Evolutionary conservation across 176 grass and related monocot species (phyloP).

Genomic region (Cenchrus purpureus): DNA sequence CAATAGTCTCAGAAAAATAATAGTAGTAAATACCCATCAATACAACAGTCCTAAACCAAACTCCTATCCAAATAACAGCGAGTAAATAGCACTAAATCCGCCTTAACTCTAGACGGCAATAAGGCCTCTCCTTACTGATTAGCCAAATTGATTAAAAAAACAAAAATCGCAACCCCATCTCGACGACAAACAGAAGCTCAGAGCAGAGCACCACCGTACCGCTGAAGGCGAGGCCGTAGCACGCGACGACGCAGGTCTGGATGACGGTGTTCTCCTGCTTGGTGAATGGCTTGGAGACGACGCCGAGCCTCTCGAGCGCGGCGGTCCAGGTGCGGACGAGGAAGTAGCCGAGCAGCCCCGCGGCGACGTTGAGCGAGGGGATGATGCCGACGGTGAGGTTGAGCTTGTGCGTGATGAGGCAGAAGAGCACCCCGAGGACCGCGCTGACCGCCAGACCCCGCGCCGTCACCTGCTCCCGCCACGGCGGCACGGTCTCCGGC

Average conservation of each 20-base stretch:
- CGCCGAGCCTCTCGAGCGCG: slow-evolving; percentile 39
- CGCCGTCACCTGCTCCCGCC: slow-evolving; percentile 72
- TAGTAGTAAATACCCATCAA: neutral
- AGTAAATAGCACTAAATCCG: no score
- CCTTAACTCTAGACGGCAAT: neutral
- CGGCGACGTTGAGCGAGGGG: slow-evolving; percentile 87
- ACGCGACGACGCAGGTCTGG: slow-evolving; percentile 86
- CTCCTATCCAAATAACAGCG: no score
- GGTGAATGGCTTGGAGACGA: slow-evolving; percentile 67
- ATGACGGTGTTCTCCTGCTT: slow-evolving; percentile 95
- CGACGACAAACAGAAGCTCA: no score
- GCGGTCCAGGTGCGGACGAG: slow-evolving; percentile 50
- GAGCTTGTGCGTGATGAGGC: slow-evolving; percentile 88
- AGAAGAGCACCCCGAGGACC: slow-evolving; percentile 64
- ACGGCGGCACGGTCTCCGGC: slow-evolving; percentile 53
- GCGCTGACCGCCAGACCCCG: slow-evolving; percentile 62
- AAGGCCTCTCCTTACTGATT: neutral
- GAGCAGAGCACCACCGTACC: slow-evolving; percentile 44
- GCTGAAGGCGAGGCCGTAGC: slow-evolving; percentile 79
- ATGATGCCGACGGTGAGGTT: slow-evolving; percentile 92
- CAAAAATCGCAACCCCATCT: neutral
- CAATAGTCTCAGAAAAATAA: neutral
- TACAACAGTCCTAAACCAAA: neutral
- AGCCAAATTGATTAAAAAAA: neutral
- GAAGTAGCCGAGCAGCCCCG: slow-evolving; percentile 60